phyloP scores from a whole-genome alignment of 495 filamentous ascomycete genomes.

The Glutinoglossum americanum region DNA sequence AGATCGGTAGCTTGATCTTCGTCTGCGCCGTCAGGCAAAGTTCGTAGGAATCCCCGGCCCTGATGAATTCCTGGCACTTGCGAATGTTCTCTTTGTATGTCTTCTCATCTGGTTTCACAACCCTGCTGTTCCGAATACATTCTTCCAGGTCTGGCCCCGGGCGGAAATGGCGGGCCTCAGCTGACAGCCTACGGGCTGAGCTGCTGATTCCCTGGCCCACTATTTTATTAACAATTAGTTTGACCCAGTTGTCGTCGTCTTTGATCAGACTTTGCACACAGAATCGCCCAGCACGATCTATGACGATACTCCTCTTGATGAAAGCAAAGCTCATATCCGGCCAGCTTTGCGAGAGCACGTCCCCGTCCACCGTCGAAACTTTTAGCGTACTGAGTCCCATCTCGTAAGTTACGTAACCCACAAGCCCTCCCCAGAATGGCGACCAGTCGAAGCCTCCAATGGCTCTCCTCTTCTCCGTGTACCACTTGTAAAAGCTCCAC shows the following conservation, averaged over 20 bases:
- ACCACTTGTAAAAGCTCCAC: constrained; percentile 24
- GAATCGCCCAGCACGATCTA: constrained; percentile 46
- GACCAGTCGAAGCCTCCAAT: constrained; percentile 19
- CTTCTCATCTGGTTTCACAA: constrained; percentile 22
- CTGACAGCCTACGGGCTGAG: background rate
- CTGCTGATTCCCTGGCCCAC: background rate
- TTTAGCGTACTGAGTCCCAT: constrained; percentile 45
- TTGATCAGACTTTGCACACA: constrained; percentile 32
- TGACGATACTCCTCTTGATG: constrained; percentile 56
- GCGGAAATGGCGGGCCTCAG: too few relatives aligned
- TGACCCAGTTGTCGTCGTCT: background rate
- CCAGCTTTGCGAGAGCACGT: too few relatives aligned
- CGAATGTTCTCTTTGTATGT: constrained; percentile 42
- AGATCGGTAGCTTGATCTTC: constrained; percentile 24
- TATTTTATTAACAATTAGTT: background rate
- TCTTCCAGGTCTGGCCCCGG: constrained; percentile 6
- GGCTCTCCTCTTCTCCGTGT: constrained; percentile 32
- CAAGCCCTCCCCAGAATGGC: constrained; percentile 74
- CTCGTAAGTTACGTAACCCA: constrained; percentile 84
- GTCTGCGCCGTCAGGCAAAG: constrained; percentile 71
- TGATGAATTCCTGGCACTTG: constrained; percentile 49
- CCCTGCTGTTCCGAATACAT: constrained; percentile 12
- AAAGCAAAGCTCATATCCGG: constrained; percentile 53
- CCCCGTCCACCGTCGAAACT: constrained; percentile 15
- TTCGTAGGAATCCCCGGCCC: constrained; percentile 75